Evolutionary conservation across 129 eudicot species (phyloP).

Genomic region (Gnaphalium uliginosum): DNA sequence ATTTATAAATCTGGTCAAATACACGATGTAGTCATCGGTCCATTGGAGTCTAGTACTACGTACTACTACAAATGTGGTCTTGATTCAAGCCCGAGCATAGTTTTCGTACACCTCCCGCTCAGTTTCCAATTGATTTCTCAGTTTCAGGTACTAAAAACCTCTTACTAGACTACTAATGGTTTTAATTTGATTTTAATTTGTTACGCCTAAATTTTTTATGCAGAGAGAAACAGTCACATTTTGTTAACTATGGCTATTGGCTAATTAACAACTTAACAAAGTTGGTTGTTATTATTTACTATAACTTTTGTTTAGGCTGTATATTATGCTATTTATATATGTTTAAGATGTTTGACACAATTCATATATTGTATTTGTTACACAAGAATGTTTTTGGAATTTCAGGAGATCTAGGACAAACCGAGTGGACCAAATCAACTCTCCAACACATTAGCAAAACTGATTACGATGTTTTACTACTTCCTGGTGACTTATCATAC

Average conservation of each 20-base stretch:
- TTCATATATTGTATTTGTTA: too few relatives aligned
- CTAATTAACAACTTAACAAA: too few relatives aligned
- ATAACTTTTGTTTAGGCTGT: too few relatives aligned
- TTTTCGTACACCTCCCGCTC: constrained; percentile 73
- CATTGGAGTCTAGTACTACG: constrained; percentile 51
- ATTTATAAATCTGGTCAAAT: constrained; percentile 54
- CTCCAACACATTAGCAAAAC: constrained; percentile 51
- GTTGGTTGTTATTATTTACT: too few relatives aligned
- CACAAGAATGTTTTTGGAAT: constrained; percentile 8
- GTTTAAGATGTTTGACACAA: too few relatives aligned
- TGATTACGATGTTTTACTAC: constrained; percentile 57
- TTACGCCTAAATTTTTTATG: too few relatives aligned
- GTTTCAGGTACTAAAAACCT: constrained; percentile 42
- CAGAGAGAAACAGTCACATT: too few relatives aligned
- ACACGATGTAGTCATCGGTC: constrained; percentile 64
- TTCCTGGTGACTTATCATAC: constrained; percentile 76
- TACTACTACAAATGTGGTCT: constrained; percentile 63
- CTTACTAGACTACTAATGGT: too few relatives aligned
- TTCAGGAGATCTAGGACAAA: constrained; percentile 82
- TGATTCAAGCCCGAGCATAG: constrained; percentile 43
- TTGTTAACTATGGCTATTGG: too few relatives aligned
- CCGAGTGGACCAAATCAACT: constrained; percentile 67
- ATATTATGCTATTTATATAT: too few relatives aligned
- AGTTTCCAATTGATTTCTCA: constrained; percentile 55
- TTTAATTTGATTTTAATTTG: neutral